Base-by-base conservation (phyloP, 805 yeast species). In the Wickerhamomyces strasburgensis region DNA sequence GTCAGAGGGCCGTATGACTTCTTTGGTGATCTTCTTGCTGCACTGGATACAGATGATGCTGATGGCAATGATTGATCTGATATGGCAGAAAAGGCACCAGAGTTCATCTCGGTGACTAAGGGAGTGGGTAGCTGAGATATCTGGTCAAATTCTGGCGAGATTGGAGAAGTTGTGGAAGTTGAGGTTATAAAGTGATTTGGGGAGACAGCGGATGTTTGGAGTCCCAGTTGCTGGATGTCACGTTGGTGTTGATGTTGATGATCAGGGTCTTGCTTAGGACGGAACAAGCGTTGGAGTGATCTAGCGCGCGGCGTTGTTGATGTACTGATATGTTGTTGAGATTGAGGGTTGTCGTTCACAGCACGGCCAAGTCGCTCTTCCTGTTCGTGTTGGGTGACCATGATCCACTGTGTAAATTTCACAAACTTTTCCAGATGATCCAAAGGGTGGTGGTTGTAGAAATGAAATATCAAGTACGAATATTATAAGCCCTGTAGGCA, bases 101-200 rank as follows among this genome's bases (percentile, higher is more conserved):
- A 23, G 8, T 39, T 21, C 3, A 38, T 29, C 19, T 49, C 55
- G 5, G 36, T 21, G 3, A 62, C 47, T 2, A 70, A 49, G 1
- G 77, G 77, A 0, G 75, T 68, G 3, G 77, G 77, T 14, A 71
- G 51, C 34, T 64, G 70, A 2, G 72, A 60, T 13, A 69, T 55
- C 10, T 54, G 52, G 29, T 62, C 65, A 44, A 58, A 49, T 43
- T 32, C 56, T 43, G 44, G 58, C 23, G 49, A 65, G 29, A 29
- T 46, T 14, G 49, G 57, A n/a, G 48, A 58, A 26, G 30, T 11
- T 17, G n/a, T 13, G n/a, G n/a, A n/a, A n/a, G n/a, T n/a, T n/a
- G n/a, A n/a, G n/a, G n/a, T n/a, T n/a, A n/a, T n/a, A n/a, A n/a
- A n/a, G n/a, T n/a, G n/a, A n/a, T n/a, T n/a, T n/a, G n/a, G n/a